Evolutionary conservation across 345 rosid genomes (phyloP).

Genomic region (Pistacia atlantica): DNA sequence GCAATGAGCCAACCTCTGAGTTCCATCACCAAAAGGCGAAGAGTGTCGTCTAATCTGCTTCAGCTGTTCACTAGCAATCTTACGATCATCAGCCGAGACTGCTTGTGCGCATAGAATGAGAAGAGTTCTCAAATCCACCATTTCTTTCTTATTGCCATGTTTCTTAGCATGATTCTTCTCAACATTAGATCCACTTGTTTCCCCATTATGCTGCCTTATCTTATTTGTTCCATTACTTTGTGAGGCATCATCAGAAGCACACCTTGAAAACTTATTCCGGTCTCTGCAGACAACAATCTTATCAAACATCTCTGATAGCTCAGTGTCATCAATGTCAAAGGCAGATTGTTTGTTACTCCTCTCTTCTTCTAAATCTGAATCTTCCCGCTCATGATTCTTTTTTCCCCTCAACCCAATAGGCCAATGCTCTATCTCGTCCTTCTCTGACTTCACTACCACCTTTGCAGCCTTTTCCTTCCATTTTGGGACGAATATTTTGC

Average conservation of each 20-base stretch:
- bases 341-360: slow-evolving; percentile 53
- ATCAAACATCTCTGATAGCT: slow-evolving; percentile 48
- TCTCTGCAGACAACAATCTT: slow-evolving; percentile 39
- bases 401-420: slow-evolving; percentile 30
- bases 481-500: slow-evolving; percentile 6
- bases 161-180: slow-evolving; percentile 48
- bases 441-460: slow-evolving; percentile 24
- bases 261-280: slow-evolving; percentile 2
- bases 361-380: slow-evolving; percentile 41
- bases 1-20: slow-evolving; percentile 77
- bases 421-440: slow-evolving; percentile 19
- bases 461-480: slow-evolving; percentile 18
- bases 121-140: slow-evolving; percentile 72
- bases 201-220: slow-evolving; percentile 26
- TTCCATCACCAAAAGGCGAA: slow-evolving; percentile 65
- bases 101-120: slow-evolving; percentile 83
- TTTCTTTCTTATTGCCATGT: slow-evolving; percentile 44
- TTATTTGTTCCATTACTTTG: slow-evolving; percentile 22
- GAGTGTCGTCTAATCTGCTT: slow-evolving; percentile 77
- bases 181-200: slow-evolving; percentile 31
- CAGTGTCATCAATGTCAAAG: slow-evolving; percentile 36
- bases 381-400: slow-evolving; percentile 46
- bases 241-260: slow-evolving; percentile 19
- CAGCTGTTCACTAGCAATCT: slow-evolving; percentile 64
- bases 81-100: slow-evolving; percentile 57